These are phyloP conservation scores for Akebia trifoliata DNA, from an alignment of 164 flowering plant species.

Conservation along the genomic window DNA sequence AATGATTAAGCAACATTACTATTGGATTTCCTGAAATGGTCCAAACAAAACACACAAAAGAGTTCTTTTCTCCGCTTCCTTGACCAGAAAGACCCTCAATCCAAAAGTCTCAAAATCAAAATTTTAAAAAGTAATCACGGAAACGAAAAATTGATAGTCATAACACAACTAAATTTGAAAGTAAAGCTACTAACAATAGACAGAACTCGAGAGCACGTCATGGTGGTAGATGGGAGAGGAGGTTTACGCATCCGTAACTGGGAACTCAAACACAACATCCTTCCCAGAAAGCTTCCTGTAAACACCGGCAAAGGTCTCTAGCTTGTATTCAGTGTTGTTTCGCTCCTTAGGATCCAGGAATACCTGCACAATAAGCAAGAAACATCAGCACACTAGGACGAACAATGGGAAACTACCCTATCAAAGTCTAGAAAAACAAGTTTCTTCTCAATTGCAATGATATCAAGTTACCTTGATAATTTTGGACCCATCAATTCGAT, in stretches of 20 bases:
- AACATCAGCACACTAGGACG: neutral
- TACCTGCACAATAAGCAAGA: conserved; percentile 29
- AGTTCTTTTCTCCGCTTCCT: too few relatives aligned
- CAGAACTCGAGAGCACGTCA: too few relatives aligned
- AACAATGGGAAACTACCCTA: neutral
- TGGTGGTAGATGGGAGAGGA: too few relatives aligned
- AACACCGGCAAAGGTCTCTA: conserved; percentile 69
- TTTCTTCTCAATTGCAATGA: neutral
- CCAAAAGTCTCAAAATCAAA: too few relatives aligned
- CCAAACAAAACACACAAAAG: too few relatives aligned
- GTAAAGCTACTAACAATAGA: too few relatives aligned
- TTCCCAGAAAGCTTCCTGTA: conserved; percentile 79
- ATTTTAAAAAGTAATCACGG: too few relatives aligned
- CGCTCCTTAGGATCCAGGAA: conserved; percentile 74
- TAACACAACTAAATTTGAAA: too few relatives aligned
- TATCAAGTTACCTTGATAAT: conserved; percentile 61
- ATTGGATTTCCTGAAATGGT: too few relatives aligned
- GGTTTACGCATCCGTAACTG: conserved; percentile 52
- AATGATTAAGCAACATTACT: too few relatives aligned
- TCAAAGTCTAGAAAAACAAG: neutral
- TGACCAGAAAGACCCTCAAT: too few relatives aligned
- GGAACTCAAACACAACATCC: conserved; percentile 82
- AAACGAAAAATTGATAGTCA: too few relatives aligned
- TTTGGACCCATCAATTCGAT: conserved; percentile 80
- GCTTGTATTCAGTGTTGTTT: conserved; percentile 75